phyloP scores from a whole-genome alignment of 2,329 filamentous ascomycete genomes.

The Coniochaeta sp. region DNA sequence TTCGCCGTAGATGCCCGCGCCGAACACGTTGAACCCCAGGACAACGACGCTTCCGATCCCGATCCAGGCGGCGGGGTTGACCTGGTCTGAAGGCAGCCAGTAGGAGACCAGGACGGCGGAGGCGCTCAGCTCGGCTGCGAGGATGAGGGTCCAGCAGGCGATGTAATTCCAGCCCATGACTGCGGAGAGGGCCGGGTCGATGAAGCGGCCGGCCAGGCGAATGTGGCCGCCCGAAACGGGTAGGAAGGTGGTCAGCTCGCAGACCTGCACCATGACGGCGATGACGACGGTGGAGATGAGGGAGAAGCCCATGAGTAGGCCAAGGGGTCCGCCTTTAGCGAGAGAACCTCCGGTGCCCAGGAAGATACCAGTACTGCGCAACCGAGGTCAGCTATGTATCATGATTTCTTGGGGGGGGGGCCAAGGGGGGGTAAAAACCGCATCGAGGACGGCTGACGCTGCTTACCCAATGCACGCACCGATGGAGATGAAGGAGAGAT shows the following conservation, averaged over 20 bases:
- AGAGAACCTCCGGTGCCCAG: background rate
- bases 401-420: background rate
- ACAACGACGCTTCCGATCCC: conserved; percentile 29
- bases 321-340: background rate
- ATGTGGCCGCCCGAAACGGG: background rate
- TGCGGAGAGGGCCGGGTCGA: background rate
- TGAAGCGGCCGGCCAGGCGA: background rate
- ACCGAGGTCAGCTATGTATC: background rate
- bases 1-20: conserved; percentile 51
- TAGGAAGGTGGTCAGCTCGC: background rate
- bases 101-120: conserved; percentile 34
- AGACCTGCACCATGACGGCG: background rate
- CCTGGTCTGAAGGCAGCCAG: conserved; percentile 20
- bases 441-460: background rate
- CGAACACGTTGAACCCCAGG: conserved; percentile 29
- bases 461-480: background rate
- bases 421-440: no score
- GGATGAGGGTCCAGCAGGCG: conserved; percentile 2
- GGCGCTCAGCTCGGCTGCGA: conserved; percentile 27
- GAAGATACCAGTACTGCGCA: background rate
- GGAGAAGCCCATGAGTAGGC: background rate
- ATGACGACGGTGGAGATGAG: background rate
- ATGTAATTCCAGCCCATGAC: background rate
- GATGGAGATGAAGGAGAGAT: background rate
- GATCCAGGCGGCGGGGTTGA: conserved; percentile 33